phyloP scores from a whole-genome alignment of 163 green algal species.

The Smithsoniella earleae region DNA sequence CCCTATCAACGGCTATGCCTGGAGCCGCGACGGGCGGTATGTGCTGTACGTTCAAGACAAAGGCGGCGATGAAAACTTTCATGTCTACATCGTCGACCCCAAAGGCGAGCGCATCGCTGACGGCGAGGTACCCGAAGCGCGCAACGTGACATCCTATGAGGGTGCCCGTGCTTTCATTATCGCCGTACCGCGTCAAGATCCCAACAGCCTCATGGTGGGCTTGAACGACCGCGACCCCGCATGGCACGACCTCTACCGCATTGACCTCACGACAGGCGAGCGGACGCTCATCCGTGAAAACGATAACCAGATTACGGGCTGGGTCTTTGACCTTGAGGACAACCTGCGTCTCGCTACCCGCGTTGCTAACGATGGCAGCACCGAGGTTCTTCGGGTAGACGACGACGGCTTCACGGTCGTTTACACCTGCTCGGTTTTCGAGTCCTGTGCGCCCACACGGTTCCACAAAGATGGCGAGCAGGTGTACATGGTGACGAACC shows the following conservation, averaged over 20 bases:
- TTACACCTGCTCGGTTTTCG: too few species aligned
- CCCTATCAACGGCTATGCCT: conserved; percentile 13
- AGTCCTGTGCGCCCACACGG: too few species aligned
- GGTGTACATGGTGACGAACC: too few species aligned
- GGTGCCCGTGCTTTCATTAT: conserved; percentile 28
- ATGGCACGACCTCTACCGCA: conserved; percentile 18
- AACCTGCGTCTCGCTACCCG: too few species aligned
- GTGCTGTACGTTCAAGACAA: conserved; percentile 35
- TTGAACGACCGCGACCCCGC: background rate
- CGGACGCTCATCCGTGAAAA: conserved; percentile 28
- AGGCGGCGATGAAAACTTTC: conserved; percentile 34
- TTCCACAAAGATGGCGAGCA: too few species aligned
- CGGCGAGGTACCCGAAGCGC: background rate
- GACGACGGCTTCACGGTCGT: too few species aligned
- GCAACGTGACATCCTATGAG: conserved; percentile 31
- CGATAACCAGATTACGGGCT: background rate
- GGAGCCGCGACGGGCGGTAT: conserved; percentile 25
- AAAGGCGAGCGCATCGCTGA: background rate
- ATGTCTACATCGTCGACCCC: conserved; percentile 29
- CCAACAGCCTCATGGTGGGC: conserved; percentile 26
- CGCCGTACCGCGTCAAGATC: too few species aligned
- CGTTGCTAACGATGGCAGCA: too few species aligned
- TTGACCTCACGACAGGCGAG: background rate
- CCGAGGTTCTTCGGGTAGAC: too few species aligned
- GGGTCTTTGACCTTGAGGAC: conserved; percentile 33